Percentiles rank a stretch among this genome's conserved stretches.
Evolutionary conservation across 2,329 filamentous ascomycete species (phyloP).

Genomic region (Daldinia eschscholtzii): DNA sequence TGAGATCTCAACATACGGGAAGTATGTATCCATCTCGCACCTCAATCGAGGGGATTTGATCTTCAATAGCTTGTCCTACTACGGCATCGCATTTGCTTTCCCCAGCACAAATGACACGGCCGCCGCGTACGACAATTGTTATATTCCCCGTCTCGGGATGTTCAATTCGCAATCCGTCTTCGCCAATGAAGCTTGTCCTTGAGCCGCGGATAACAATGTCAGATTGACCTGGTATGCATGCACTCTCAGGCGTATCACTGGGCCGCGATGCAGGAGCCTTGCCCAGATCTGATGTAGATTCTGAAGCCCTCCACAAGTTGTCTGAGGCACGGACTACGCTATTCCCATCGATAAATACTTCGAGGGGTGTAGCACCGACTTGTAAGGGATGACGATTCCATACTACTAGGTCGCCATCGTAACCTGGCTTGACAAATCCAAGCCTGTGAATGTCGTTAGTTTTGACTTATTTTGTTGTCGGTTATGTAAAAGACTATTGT

Average conservation of each 20-base stretch:
- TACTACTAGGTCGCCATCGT: conserved; percentile 40
- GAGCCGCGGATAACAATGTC: conserved; percentile 36
- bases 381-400: conserved; percentile 38
- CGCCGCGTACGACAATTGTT: conserved; percentile 36
- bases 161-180: conserved; percentile 25
- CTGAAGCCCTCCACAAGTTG: conserved; percentile 31
- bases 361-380: conserved; percentile 38
- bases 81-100: conserved; percentile 27
- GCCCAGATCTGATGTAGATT: neutral
- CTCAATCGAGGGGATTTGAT: conserved; percentile 21
- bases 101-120: conserved; percentile 34
- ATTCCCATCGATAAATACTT: conserved; percentile 41
- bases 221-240: conserved; percentile 31
- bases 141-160: conserved; percentile 32
- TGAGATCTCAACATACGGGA: conserved; percentile 20
- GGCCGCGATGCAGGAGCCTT: conserved; percentile 29
- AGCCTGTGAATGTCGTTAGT: conserved; percentile 21
- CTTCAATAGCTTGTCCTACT: conserved; percentile 22
- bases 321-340: conserved; percentile 35
- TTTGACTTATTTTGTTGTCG: neutral
- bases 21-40: conserved; percentile 34
- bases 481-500: neutral
- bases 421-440: conserved; percentile 38
- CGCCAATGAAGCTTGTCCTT: conserved; percentile 30
- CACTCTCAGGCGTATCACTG: conserved; percentile 11